Evolutionary conservation across 2,329 filamentous ascomycete species (phyloP), one percentile per base, ranked within the genome.

Genomic region (Xylaria sp.): DNA sequence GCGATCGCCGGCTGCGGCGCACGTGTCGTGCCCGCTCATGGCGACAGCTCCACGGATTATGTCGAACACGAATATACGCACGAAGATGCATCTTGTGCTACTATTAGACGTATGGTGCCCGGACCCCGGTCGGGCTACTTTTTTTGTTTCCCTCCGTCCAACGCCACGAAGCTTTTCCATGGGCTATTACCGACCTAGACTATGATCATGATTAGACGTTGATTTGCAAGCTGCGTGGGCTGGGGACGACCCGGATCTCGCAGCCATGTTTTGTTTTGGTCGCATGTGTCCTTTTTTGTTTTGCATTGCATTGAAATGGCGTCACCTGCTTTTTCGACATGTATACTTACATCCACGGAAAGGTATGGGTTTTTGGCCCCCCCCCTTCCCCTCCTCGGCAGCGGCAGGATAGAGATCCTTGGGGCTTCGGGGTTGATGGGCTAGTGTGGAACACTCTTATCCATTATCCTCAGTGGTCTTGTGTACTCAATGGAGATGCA

Each of bases 191-290:
- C 58, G 39, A 42, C 50, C 51, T 70, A 62, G 39, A 62, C 50
- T 55, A 69, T 59, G 68, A 61, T 65, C 51, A 70, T 50, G 65
- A 70, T 62, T 70, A 70, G 68, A 70, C 48, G 45, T 68, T 48
- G 57, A 55, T 47, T 36, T 48, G 65, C 65, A 47, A 36, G 24
- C 42, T 60, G 32, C 34, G 30, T 21, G 55, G 47, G 50, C 27
- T 32, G 32, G 24, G 19, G 27, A 30, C 9, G 6, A n/a, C 30
- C 48, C 48, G 34, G 42, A 57, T 32, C 6, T 56, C 47, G 60
- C 50, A 30, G 45, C 30, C 42, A 30, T 45, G 30, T 55, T 45
- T 32, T 34, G 36, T 27, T 57, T 55, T 14, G 36, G 54, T 36
- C 12, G 54, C 59, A 56, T 64, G 2, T 59, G 19, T 50, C 24